Evolutionary conservation across 148 eudicot species (phyloP).

Genomic region (Euryodendron excelsum): DNA sequence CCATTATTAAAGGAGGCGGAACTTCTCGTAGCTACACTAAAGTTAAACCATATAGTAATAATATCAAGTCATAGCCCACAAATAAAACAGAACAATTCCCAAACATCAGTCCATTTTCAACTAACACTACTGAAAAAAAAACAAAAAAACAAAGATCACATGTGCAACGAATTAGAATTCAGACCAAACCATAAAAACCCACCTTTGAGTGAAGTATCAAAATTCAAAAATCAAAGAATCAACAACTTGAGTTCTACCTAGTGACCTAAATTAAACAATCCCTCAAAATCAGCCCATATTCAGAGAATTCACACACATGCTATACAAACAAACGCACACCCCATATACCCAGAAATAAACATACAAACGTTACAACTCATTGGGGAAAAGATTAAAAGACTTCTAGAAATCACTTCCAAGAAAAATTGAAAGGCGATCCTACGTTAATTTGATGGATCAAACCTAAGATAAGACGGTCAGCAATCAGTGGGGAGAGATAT

Average conservation of each 20-base stretch:
- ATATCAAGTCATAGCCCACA: not conserved
- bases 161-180: not conserved
- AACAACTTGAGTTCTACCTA: not conserved
- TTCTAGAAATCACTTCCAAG: conserved; percentile 28
- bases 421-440: conserved; percentile 7
- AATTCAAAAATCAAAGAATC: not conserved
- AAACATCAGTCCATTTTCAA: not conserved
- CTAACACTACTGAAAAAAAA: too few species aligned
- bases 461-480: not conserved
- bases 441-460: conserved; percentile 11
- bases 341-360: not conserved
- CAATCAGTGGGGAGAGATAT: not conserved
- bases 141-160: not conserved
- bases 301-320: not conserved
- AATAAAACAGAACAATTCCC: not conserved
- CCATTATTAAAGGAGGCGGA: not conserved
- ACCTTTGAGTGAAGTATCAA: not conserved
- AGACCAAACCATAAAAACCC: not conserved
- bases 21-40: not conserved
- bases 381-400: not conserved
- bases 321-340: not conserved
- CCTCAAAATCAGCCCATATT: not conserved
- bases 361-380: not conserved
- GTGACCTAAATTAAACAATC: not conserved
- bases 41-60: not conserved